Conservation (phyloP, 2,329 filamentous ascomycete species). For the Arachnomyces sp. region DNA sequence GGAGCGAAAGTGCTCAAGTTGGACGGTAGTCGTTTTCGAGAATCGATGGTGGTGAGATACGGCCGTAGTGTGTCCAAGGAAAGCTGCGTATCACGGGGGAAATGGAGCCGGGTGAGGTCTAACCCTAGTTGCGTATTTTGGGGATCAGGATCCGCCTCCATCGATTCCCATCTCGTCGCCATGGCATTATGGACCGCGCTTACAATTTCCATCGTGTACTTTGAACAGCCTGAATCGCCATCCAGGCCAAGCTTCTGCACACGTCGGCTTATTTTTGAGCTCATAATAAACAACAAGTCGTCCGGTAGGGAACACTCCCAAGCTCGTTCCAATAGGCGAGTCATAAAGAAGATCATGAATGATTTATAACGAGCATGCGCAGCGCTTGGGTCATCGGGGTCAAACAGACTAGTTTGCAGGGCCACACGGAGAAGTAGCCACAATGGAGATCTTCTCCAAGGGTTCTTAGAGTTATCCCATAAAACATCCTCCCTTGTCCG, state of each 20-base stretch:
- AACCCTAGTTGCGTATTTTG: background rate
- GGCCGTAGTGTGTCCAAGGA: background rate
- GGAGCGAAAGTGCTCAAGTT: background rate
- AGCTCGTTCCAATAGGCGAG: conserved; percentile 24
- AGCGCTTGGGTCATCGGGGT: background rate
- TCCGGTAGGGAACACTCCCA: conserved; percentile 2
- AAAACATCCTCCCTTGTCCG: conserved; percentile 44
- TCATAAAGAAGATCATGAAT: conserved; percentile 43
- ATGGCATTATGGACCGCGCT: background rate
- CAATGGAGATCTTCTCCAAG: conserved; percentile 46
- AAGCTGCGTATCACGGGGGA: background rate
- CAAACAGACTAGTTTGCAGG: conserved; percentile 28
- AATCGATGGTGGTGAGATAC: background rate
- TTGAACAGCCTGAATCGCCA: background rate
- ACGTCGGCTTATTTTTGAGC: conserved; percentile 35
- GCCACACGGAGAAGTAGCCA: conserved; percentile 50
- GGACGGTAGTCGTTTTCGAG: background rate
- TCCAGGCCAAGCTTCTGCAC: conserved; percentile 28
- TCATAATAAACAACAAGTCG: conserved; percentile 32
- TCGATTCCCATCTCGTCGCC: background rate
- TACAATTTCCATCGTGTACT: background rate
- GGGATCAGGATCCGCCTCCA: background rate
- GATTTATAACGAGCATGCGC: conserved; percentile 38
- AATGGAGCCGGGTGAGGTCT: background rate
- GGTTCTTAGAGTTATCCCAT: conserved; percentile 27